These are phyloP conservation scores for Bacterosira constricta DNA, from an alignment of 108 stramenopile genomes.

Conservation along the genomic window DNA sequence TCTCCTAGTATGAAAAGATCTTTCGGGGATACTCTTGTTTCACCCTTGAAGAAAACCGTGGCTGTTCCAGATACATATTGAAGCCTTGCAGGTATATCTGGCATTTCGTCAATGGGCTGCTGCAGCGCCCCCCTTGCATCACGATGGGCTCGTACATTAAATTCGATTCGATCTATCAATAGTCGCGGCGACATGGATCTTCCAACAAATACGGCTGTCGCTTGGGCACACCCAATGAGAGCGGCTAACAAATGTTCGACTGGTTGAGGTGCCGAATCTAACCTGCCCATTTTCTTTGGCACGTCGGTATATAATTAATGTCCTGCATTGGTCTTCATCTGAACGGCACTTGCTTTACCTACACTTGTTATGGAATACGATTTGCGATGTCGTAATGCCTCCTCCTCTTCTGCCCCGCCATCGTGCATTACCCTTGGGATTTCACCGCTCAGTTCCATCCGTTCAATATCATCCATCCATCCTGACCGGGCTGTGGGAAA, in stretches of 20 bases:
- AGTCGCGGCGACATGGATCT: conserved; percentile 63
- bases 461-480: too few species aligned
- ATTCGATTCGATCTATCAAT: conserved; percentile 60
- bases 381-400: conserved; percentile 15
- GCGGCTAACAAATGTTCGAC: conserved; percentile 77
- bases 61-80: conserved; percentile 52
- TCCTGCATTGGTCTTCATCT: conserved; percentile 59
- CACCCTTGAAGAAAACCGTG: conserved; percentile 40
- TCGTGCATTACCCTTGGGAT: neutral
- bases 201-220: conserved; percentile 81
- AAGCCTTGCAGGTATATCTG: conserved; percentile 57
- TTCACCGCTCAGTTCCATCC: too few species aligned
- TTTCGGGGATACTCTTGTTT: conserved; percentile 20
- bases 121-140: conserved; percentile 76
- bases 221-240: conserved; percentile 80
- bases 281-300: conserved; percentile 78
- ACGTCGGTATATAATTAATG: conserved; percentile 73
- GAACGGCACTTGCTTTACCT: conserved; percentile 44
- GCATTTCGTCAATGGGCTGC: conserved; percentile 59
- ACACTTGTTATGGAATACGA: conserved; percentile 52
- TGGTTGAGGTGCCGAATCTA: conserved; percentile 73
- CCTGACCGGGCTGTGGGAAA: too few species aligned
- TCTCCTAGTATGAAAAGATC: conserved; percentile 56
- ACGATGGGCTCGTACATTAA: conserved; percentile 57
- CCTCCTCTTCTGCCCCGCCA: neutral